phyloP scores from a whole-genome alignment of 2,329 filamentous ascomycete genomes.

The Colletotrichum australisinense region DNA sequence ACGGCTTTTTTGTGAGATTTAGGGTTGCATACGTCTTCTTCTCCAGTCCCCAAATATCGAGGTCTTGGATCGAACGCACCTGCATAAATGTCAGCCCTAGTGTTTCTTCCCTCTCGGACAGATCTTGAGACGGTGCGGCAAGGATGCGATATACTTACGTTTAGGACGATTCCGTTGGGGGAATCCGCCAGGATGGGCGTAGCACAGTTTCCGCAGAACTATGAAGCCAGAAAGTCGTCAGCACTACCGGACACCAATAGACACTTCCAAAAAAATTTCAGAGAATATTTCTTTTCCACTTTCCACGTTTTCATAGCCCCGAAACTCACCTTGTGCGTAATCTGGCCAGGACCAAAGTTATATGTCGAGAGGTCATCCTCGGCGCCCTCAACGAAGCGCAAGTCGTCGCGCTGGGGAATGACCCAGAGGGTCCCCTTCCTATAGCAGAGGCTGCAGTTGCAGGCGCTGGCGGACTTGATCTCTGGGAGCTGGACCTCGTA shows the following conservation, averaged over 20 bases:
- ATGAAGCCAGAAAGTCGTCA: too few species aligned
- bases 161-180: conserved; percentile 49
- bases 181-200: conserved; percentile 51
- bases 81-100: conserved; percentile 38
- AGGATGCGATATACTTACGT: conserved; percentile 48
- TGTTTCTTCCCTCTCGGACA: neutral
- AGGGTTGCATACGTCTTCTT: conserved; percentile 45
- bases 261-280: neutral
- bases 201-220: conserved; percentile 66
- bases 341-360: conserved; percentile 51
- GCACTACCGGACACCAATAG: neutral
- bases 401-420: conserved; percentile 43
- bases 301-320: neutral
- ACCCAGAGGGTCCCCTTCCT: conserved; percentile 59
- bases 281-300: neutral
- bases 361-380: conserved; percentile 55
- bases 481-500: conserved; percentile 66
- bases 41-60: conserved; percentile 56
- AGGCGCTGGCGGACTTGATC: conserved; percentile 65
- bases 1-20: neutral
- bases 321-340: conserved; percentile 55
- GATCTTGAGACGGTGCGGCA: neutral
- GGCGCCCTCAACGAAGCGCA: conserved; percentile 60
- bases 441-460: conserved; percentile 76
- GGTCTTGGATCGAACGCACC: conserved; percentile 55